Conservation (phyloP, 2,329 filamentous ascomycete genomes). For the Bipolaris oryzae region DNA sequence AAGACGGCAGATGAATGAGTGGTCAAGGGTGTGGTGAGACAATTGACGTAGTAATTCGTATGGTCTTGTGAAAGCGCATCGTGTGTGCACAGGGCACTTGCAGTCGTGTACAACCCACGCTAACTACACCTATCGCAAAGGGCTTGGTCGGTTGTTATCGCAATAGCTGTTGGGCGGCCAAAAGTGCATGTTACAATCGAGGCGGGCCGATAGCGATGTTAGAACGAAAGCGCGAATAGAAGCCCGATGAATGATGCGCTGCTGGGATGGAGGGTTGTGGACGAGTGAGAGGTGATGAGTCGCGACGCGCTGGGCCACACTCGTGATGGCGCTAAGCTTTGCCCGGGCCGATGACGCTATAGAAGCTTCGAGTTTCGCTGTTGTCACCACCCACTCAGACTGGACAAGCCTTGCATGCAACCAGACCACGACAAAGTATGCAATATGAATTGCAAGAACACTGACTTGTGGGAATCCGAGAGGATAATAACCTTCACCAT, state of each 20-base stretch:
- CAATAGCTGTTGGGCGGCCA: conserved; percentile 2
- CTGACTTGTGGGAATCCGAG: neutral
- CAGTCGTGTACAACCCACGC: conserved; percentile 22
- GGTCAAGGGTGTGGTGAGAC: conserved; percentile 14
- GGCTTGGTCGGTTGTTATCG: conserved; percentile 9
- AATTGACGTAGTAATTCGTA: conserved; percentile 22
- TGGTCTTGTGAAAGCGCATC: conserved; percentile 31
- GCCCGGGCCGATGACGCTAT: conserved; percentile 21
- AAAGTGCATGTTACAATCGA: conserved; percentile 12
- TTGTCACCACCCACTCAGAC: conserved; percentile 8
- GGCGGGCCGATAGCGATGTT: conserved; percentile 21
- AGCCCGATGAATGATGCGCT: conserved; percentile 18
- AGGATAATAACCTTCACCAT: neutral
- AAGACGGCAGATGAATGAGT: conserved; percentile 7
- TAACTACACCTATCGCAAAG: conserved; percentile 16
- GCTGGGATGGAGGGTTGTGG: conserved; percentile 21
- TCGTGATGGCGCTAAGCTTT: conserved; percentile 15
- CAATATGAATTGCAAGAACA: neutral
- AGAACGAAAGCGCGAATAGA: conserved; percentile 1
- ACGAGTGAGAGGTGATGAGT: conserved; percentile 17
- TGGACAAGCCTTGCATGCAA: neutral
- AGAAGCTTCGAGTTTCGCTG: conserved; percentile 28
- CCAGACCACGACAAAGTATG: neutral
- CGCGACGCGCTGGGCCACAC: conserved; percentile 19
- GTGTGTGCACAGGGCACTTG: conserved; percentile 32